Base-by-base conservation (phyloP, 2,329 filamentous ascomycete species). In the Claviceps pusilla region DNA sequence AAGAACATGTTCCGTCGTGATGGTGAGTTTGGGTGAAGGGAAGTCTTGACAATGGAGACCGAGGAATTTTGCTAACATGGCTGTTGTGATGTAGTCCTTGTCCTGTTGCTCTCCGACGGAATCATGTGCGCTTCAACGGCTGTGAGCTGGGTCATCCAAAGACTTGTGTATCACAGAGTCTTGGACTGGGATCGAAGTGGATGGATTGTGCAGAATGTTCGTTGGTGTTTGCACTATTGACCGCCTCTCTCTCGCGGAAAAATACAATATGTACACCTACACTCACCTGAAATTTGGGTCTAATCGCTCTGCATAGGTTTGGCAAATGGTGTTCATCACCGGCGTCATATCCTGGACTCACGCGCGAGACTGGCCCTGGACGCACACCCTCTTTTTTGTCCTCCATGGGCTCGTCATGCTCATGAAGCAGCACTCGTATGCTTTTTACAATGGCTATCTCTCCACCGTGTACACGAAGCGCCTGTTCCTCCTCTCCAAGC, bases 401-500 rank as follows among this genome's bases (percentile, higher is more conserved):
- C 71, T 90, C 19, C 86, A 90, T 63, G 81, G 81, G 14, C 70
- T 90, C 54, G 79, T 86, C 3, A 84, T 89, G 75, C 65, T 90
- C 29, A 90, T 90, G 87, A 91, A 91, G 71, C 85, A 89, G 67
- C 87, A 89, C 64, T 85, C 82, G 19, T 89, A 87, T 62, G 77
- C 83, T 4, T 88, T 87, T 60, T 89, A 88, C 67, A 90, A 89
- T 61, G 86, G 87, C 7, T 78, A 89, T 58, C 71, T 84, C 51
- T 88, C 78, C 3, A 76, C 78, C 24, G 71, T 79, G 3, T 79
- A 82, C 62, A 75, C 77, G 55, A 72, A 71, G 54, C 71, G 77
- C 2, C 59, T 63, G 11, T 62, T 66, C n/a, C 65, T 79, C n/a
- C 63, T 71, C 10, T 63, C 60, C 4, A 75, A 72, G 55, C 66